phyloP scores from a whole-genome alignment of 345 rosid species.

The Camelina sativa region DNA sequence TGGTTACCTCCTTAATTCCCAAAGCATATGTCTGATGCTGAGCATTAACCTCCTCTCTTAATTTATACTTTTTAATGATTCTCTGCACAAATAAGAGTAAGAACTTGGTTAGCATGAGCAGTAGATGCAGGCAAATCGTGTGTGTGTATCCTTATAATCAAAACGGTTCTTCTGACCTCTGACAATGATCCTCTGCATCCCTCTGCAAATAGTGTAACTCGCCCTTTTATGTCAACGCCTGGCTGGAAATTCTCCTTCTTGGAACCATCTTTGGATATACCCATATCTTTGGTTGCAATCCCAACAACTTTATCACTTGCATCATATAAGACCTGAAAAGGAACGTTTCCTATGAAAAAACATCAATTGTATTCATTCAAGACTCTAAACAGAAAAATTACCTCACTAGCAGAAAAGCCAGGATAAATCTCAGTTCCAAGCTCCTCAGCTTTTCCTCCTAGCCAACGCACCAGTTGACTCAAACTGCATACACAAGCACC shows the following conservation, averaged over 20 bases:
- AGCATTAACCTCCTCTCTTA: conserved; percentile 80
- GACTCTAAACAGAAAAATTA: conserved; percentile 30
- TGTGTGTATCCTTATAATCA: conserved; percentile 4
- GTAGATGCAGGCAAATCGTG: background rate
- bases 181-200: conserved; percentile 98
- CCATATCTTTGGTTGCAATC: conserved; percentile 95
- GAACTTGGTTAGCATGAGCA: conserved; percentile 32
- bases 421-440: conserved; percentile 96
- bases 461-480: conserved; percentile 88
- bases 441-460: conserved; percentile 95
- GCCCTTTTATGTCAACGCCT: conserved; percentile 84
- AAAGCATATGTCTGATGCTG: conserved; percentile 97
- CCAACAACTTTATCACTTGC: conserved; percentile 70
- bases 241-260: conserved; percentile 85
- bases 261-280: conserved; percentile 88
- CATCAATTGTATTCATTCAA: conserved; percentile 15
- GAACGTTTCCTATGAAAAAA: conserved; percentile 21
- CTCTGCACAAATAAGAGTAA: conserved; percentile 51
- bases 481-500: conserved; percentile 54
- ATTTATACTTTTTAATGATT: conserved; percentile 63
- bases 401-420: conserved; percentile 96
- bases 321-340: conserved; percentile 72
- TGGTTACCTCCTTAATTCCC: conserved; percentile 87
- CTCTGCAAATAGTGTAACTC: conserved; percentile 79
- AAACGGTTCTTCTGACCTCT: conserved; percentile 61